A percentile compares a stretch with the other conserved stretches of the same genome.
Evolutionary conservation across 345 rosid species (phyloP).

Genomic region (Boechera stricta): DNA sequence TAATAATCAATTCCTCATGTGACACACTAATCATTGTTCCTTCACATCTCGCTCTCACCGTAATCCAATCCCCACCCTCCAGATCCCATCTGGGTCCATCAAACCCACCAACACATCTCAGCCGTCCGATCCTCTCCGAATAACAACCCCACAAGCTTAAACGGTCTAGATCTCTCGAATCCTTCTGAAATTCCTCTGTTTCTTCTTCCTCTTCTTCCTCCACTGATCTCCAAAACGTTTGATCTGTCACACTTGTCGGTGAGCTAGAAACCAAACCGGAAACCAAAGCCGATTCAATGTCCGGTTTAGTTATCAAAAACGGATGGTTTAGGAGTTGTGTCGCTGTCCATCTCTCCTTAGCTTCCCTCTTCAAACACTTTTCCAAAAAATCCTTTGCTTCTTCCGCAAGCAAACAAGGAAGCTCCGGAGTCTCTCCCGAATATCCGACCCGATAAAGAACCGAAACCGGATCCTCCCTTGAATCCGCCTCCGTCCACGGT

Average conservation of each 20-base stretch:
- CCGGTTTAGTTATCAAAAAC: constrained; percentile 48
- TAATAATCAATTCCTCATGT: constrained; percentile 28
- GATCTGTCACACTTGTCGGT: constrained; percentile 81
- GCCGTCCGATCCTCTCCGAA: constrained; percentile 57
- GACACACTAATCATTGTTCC: constrained; percentile 47
- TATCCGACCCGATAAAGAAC: constrained; percentile 58
- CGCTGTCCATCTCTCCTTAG: constrained; percentile 59
- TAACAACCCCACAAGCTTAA: constrained; percentile 19
- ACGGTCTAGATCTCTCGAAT: constrained; percentile 37
- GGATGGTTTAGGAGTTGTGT: constrained; percentile 59
- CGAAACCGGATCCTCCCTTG: constrained; percentile 47
- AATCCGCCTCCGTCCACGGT: constrained; percentile 49
- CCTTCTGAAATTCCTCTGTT: constrained; percentile 42
- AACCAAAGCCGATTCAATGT: constrained; percentile 39
- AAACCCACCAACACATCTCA: constrained; percentile 40
- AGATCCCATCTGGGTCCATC: constrained; percentile 52
- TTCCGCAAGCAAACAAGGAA: constrained; percentile 54
- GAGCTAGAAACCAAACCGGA: constrained; percentile 55
- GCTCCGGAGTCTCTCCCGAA: constrained; percentile 54
- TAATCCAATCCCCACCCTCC: constrained; percentile 61
- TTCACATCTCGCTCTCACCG: constrained; percentile 52
- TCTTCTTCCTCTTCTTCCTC: constrained; percentile 45
- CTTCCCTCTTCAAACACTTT: constrained; percentile 63
- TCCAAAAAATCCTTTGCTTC: constrained; percentile 63
- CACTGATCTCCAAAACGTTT: constrained; percentile 60